phyloP scores from a whole-genome alignment of 2,329 filamentous ascomycete species.

The Alternaria sp. region DNA sequence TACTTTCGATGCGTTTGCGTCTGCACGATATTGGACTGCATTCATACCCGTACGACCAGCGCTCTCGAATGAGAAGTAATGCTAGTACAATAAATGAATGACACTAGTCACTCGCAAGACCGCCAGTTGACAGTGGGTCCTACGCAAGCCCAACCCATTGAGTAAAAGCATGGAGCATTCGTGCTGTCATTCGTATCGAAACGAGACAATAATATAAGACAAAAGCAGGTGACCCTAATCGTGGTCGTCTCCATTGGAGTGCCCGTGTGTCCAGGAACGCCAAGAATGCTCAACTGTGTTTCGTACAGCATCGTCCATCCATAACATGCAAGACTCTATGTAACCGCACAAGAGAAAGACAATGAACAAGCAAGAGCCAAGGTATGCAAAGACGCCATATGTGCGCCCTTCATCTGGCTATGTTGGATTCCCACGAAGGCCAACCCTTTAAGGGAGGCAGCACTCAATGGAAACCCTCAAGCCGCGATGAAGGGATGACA shows the following conservation, averaged over 20 bases:
- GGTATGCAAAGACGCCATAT: constrained; percentile 1
- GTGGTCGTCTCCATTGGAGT: neutral
- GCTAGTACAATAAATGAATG: neutral
- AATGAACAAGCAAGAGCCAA: neutral
- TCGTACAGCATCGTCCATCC: constrained; percentile 9
- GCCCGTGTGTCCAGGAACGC: neutral
- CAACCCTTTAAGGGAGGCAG: constrained; percentile 22
- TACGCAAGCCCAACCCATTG: neutral
- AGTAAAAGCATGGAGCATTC: neutral
- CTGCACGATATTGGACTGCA: neutral
- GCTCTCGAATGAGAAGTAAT: neutral
- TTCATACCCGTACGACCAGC: neutral
- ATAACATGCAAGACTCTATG: neutral
- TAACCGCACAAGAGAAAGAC: neutral
- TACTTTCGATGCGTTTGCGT: neutral
- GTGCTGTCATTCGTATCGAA: neutral
- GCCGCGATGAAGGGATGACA: constrained; percentile 14
- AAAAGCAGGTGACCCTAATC: neutral
- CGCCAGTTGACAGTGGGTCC: neutral
- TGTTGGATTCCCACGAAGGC: constrained; percentile 27
- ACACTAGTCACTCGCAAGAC: neutral
- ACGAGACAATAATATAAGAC: neutral
- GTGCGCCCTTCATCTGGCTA: constrained; percentile 17
- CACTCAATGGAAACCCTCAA: constrained; percentile 24
- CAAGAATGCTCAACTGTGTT: constrained; percentile 4